Conservation (phyloP, 1,284 basidiomycete genomes). For the Ceratobasidium papillatum region DNA sequence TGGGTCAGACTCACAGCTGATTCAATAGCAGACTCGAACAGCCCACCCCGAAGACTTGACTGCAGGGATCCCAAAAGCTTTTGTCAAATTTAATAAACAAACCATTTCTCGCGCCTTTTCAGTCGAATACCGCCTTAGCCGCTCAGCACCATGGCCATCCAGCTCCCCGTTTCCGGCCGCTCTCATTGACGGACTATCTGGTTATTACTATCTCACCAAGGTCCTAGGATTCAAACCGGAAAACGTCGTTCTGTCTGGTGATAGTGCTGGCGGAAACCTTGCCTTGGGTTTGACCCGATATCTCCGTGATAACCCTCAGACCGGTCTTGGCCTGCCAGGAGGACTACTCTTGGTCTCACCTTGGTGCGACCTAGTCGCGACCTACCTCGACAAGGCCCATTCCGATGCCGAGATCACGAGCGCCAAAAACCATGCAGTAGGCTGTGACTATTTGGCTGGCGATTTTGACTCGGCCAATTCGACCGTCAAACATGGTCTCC, state of each 20-base stretch:
- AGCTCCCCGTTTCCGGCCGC: conserved; percentile 66
- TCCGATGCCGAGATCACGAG: conserved; percentile 51
- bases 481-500: conserved; percentile 21
- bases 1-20: background rate
- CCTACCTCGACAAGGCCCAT: conserved; percentile 49
- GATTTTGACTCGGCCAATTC: conserved; percentile 27
- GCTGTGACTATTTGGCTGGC: conserved; percentile 53
- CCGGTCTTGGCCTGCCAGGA: conserved; percentile 58
- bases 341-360: conserved; percentile 66
- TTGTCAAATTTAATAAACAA: conserved; percentile 15
- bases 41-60: conserved; percentile 40
- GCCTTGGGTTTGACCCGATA: conserved; percentile 65
- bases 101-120: conserved; percentile 53
- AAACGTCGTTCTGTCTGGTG: conserved; percentile 71
- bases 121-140: conserved; percentile 62
- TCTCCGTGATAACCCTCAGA: conserved; percentile 53
- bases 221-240: conserved; percentile 58
- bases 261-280: conserved; percentile 76
- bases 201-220: conserved; percentile 66
- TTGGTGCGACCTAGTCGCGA: conserved; percentile 62
- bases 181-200: conserved; percentile 67
- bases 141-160: conserved; percentile 49
- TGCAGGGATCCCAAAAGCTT: conserved; percentile 18
- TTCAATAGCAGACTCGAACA: conserved; percentile 16
- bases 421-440: conserved; percentile 46